These are phyloP conservation scores for Mycena maculata DNA, from an alignment of 768 basidiomycete species.

Conservation along the genomic window DNA sequence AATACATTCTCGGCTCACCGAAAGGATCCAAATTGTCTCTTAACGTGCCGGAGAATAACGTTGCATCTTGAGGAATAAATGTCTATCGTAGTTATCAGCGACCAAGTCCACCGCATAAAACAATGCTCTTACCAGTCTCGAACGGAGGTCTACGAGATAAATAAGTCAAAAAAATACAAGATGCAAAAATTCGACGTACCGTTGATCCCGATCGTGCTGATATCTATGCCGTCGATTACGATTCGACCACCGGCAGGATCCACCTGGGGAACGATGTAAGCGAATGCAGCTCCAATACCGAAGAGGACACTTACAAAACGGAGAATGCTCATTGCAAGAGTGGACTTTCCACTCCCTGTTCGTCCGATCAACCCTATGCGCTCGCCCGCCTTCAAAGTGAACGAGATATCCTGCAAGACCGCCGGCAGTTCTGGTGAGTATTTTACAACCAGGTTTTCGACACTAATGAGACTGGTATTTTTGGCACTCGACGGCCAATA, in stretches of 20 bases:
- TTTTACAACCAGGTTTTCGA: constrained; percentile 83
- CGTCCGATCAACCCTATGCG: constrained; percentile 81
- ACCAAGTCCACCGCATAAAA: neutral
- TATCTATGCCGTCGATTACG: constrained; percentile 76
- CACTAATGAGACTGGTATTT: constrained; percentile 67
- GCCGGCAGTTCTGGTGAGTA: constrained; percentile 89
- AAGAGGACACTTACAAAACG: constrained; percentile 60
- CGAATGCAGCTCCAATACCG: neutral
- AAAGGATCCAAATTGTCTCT: constrained; percentile 35
- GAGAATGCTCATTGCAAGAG: constrained; percentile 74
- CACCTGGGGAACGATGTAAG: constrained; percentile 41
- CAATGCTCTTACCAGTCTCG: constrained; percentile 18
- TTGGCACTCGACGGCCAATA: constrained; percentile 90
- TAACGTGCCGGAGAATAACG: constrained; percentile 70
- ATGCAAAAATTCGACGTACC: constrained; percentile 42
- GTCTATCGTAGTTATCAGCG: constrained; percentile 45
- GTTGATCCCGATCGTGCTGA: constrained; percentile 71
- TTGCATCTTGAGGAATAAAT: constrained; percentile 66
- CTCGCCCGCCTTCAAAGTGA: constrained; percentile 77
- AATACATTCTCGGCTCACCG: neutral
- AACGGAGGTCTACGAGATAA: constrained; percentile 24
- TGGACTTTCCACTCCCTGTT: constrained; percentile 68
- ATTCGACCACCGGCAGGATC: constrained; percentile 72
- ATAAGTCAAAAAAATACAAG: neutral
- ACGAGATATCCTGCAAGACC: constrained; percentile 83